Base-by-base conservation (phyloP, 495 filamentous ascomycete genomes). In the Penicillium angulare region DNA sequence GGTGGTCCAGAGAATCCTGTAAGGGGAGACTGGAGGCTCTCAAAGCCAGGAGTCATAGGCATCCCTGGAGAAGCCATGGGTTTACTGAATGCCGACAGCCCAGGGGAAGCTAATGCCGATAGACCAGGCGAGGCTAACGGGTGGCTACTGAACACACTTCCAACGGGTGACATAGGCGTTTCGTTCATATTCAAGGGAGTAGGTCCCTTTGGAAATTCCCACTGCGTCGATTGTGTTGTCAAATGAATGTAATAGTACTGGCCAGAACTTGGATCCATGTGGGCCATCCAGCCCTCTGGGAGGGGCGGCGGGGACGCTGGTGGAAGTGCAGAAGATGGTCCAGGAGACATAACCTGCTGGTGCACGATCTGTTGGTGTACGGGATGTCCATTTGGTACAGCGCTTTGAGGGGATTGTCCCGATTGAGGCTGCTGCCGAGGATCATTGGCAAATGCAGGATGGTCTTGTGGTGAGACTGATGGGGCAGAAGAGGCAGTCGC, bases 221-320 rank as follows among this genome's bases (percentile, higher is more conserved):
- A 98, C 65, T 98, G 93, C 10, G 93, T 98, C 3, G 90, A 89
- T 62, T 97, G 93, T 0, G 93, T 92, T 8, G 93, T 86, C 15
- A 98, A 79, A 65, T 98, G 95, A 54, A 98, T 98, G 64, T 98
- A 98, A 64, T 98, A 98, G 65, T 97, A 98, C 62, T 97, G 93
- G 6, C 95, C 93, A 3, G 91, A 96, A 61, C 85, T 96, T 33
- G 88, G 87, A 63, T 98, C 93, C 6, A 97, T 77, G 61, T 97
- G 95, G 10, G 95, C 92, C 64, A 97, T 97, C 93, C 93, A 98
- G 8, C 95, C 93, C 64, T 97, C 95, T 12, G 93, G 93, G 9
- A 98, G 78, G 10, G 92, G 93, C 6, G 93, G 95, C 8, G 92
- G 93, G 21, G 88, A 90, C 22, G 85, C 79, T 22, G 88, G 88